A percentile compares a stretch with the other conserved stretches of the same genome.
These are phyloP conservation scores for Alnus rubra DNA, from an alignment of 306 rosid species.

Conservation along the genomic window DNA sequence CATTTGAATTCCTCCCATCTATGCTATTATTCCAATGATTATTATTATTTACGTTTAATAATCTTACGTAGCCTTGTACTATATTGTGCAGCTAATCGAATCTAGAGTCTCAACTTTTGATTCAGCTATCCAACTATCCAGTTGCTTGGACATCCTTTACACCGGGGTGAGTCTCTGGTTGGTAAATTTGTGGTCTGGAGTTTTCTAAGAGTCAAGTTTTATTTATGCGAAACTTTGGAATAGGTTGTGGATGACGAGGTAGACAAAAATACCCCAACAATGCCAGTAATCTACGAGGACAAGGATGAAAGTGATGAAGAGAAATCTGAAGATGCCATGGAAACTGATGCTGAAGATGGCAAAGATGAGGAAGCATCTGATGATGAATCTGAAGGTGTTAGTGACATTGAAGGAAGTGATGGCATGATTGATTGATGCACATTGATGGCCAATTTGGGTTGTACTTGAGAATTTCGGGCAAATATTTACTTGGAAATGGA, in stretches of 20 bases:
- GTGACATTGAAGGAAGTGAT: constrained; percentile 50
- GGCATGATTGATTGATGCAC: constrained; percentile 38
- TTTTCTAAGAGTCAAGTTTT: constrained; percentile 11
- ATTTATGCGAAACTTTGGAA: not conserved
- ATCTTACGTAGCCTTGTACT: not conserved
- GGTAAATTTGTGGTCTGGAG: not conserved
- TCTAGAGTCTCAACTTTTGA: constrained; percentile 74
- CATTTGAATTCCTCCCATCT: not conserved
- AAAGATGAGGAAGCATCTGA: constrained; percentile 37
- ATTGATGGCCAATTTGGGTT: not conserved
- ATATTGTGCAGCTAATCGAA: constrained; percentile 62
- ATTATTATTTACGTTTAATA: not conserved
- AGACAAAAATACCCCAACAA: constrained; percentile 39
- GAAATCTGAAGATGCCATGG: constrained; percentile 65
- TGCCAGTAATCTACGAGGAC: constrained; percentile 62
- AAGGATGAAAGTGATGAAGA: constrained; percentile 61
- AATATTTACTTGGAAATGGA: not conserved
- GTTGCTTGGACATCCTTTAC: constrained; percentile 61
- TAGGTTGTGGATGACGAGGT: constrained; percentile 58
- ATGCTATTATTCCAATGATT: not conserved
- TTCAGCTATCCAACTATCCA: constrained; percentile 65
- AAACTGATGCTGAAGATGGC: constrained; percentile 45
- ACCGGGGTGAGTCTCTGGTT: constrained; percentile 45
- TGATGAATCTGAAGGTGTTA: constrained; percentile 41
- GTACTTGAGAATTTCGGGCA: not conserved